Conservation (phyloP, 306 rosid genomes). For the Astragalus membranaceus region DNA sequence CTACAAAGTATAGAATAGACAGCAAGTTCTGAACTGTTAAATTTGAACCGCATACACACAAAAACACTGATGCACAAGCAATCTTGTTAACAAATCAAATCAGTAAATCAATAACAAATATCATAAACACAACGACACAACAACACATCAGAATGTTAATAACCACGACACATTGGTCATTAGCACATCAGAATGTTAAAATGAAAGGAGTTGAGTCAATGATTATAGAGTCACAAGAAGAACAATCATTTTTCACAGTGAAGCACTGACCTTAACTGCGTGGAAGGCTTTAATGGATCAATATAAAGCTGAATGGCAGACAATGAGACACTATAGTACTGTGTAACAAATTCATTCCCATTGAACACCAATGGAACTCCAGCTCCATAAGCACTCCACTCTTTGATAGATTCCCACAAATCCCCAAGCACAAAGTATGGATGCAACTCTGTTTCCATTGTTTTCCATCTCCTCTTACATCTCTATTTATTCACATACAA, state of each 20-base stretch:
- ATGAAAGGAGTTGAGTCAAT: neutral
- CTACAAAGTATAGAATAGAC: neutral
- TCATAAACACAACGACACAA: no score
- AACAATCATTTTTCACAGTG: neutral
- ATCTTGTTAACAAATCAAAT: neutral
- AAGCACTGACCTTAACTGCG: constrained; percentile 40
- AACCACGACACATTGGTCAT: no score
- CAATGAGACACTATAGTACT: constrained; percentile 67
- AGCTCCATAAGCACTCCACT: constrained; percentile 75
- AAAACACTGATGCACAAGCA: neutral
- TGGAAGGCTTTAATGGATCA: constrained; percentile 47
- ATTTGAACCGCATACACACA: neutral
- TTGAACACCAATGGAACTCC: constrained; percentile 66
- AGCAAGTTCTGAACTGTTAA: neutral
- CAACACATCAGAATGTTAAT: no score
- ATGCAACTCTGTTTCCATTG: constrained; percentile 32
- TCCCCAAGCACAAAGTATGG: constrained; percentile 71
- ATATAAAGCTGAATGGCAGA: constrained; percentile 72
- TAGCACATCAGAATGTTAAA: neutral
- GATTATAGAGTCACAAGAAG: neutral
- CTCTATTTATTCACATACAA: constrained; percentile 34
- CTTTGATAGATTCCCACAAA: constrained; percentile 69
- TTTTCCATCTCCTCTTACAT: constrained; percentile 47
- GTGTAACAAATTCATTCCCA: constrained; percentile 63
- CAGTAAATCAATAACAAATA: neutral